Evolutionary conservation across 2,329 filamentous ascomycete genomes (phyloP).

Genomic region (Xylaria arbuscula): DNA sequence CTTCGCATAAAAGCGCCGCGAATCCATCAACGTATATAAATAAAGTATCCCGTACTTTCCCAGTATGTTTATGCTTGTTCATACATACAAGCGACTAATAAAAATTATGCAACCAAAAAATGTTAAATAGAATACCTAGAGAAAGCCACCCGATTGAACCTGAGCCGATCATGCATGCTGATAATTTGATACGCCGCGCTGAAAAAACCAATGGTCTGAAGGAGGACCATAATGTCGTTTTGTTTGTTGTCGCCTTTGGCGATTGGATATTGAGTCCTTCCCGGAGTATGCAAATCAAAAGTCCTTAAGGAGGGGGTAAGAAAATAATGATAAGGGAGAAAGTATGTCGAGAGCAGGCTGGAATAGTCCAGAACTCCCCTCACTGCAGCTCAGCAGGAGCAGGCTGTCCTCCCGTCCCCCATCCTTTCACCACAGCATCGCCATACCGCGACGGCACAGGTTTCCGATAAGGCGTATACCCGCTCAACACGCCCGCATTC

Average conservation of each 20-base stretch:
- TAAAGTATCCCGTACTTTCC: too few relatives aligned
- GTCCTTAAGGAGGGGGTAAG: not conserved
- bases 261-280: not conserved
- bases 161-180: constrained; percentile 13
- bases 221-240: too few relatives aligned
- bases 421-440: constrained; percentile 12
- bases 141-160: not conserved
- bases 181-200: constrained; percentile 25
- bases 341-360: too few relatives aligned
- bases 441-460: constrained; percentile 11
- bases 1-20: too few relatives aligned
- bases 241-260: not conserved
- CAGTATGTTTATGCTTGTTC: too few relatives aligned
- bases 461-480: constrained; percentile 23
- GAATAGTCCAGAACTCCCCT: not conserved
- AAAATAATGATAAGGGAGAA: not conserved
- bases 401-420: constrained; percentile 15
- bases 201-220: constrained; percentile 2
- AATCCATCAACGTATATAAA: too few relatives aligned
- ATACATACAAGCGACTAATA: too few relatives aligned
- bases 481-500: not conserved
- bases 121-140: not conserved
- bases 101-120: too few relatives aligned
- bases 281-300: not conserved
- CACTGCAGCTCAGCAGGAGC: constrained; percentile 29